A percentile compares a stretch with the other conserved stretches of the same genome.
Conservation (phyloP, 805 yeast species). For the Schwanniomyces occidentalis region DNA sequence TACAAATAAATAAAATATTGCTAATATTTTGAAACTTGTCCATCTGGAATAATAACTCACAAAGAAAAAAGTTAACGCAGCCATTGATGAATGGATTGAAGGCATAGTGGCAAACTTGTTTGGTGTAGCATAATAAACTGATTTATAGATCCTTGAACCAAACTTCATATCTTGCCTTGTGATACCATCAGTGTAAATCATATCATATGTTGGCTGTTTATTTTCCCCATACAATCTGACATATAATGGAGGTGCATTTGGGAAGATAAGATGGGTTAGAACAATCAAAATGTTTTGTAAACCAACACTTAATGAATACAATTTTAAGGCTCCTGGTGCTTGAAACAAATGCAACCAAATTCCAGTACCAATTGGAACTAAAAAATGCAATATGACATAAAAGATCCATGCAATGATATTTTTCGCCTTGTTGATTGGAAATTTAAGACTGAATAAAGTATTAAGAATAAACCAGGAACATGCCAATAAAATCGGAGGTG, state of each 20-base stretch:
- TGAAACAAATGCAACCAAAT: constrained; percentile 67
- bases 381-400: constrained; percentile 61
- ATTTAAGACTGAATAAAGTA: constrained; percentile 40
- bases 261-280: constrained; percentile 58
- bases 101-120: constrained; percentile 70
- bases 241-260: constrained; percentile 79
- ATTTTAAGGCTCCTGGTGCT: constrained; percentile 59
- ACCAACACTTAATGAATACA: constrained; percentile 58
- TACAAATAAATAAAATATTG: constrained; percentile 45
- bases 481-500: constrained; percentile 43
- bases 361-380: constrained; percentile 61
- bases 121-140: constrained; percentile 67
- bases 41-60: constrained; percentile 41
- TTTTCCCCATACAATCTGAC: constrained; percentile 61
- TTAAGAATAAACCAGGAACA: constrained; percentile 52
- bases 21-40: constrained; percentile 33
- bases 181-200: constrained; percentile 74
- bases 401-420: constrained; percentile 63
- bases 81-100: constrained; percentile 66
- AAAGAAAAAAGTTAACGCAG: constrained; percentile 49
- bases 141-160: constrained; percentile 59
- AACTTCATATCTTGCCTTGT: constrained; percentile 63
- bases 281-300: constrained; percentile 61
- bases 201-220: constrained; percentile 55
- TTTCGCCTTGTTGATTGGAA: constrained; percentile 43